Evolutionary conservation across 2,329 filamentous ascomycete genomes (phyloP).

Genomic region (Ophiostoma angusticollis): DNA sequence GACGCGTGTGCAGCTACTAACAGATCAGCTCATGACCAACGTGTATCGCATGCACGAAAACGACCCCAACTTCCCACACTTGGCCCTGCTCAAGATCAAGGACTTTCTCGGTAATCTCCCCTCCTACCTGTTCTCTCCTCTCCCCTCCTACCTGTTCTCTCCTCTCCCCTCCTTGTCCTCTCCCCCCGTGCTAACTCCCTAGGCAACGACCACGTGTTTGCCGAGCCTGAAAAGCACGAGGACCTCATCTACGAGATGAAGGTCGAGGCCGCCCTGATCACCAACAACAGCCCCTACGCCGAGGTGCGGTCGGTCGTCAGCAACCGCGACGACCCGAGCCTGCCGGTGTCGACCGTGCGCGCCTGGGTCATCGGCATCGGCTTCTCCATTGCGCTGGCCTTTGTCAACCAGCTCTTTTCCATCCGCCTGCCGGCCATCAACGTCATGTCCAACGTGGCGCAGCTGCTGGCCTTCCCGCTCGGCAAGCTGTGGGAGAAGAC

Average conservation of each 20-base stretch:
- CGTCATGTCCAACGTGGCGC: constrained; percentile 42
- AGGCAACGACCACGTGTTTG: constrained; percentile 30
- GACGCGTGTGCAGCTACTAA: no score
- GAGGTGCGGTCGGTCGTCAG: constrained; percentile 44
- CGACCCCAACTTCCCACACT: constrained; percentile 35
- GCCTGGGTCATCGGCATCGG: constrained; percentile 40
- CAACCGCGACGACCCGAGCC: constrained; percentile 38
- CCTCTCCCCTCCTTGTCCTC: neutral
- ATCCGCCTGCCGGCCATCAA: constrained; percentile 42
- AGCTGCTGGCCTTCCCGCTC: constrained; percentile 42
- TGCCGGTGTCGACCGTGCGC: constrained; percentile 41
- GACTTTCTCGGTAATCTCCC: constrained; percentile 25
- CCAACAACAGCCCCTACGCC: constrained; percentile 43
- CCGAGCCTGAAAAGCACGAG: constrained; percentile 31
- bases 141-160: neutral
- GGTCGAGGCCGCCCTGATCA: constrained; percentile 40
- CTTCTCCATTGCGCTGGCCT: constrained; percentile 23
- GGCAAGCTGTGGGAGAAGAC: constrained; percentile 37
- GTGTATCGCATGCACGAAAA: constrained; percentile 25
- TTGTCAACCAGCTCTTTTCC: constrained; percentile 42
- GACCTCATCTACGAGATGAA: constrained; percentile 34
- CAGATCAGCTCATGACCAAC: constrained; percentile 1
- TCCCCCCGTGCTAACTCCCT: neutral
- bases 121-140: neutral
- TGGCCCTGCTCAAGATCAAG: constrained; percentile 27